These are phyloP conservation scores for Mortierella sp. DNA, from an alignment of 371 early-diverging fungal species.

Conservation along the genomic window DNA sequence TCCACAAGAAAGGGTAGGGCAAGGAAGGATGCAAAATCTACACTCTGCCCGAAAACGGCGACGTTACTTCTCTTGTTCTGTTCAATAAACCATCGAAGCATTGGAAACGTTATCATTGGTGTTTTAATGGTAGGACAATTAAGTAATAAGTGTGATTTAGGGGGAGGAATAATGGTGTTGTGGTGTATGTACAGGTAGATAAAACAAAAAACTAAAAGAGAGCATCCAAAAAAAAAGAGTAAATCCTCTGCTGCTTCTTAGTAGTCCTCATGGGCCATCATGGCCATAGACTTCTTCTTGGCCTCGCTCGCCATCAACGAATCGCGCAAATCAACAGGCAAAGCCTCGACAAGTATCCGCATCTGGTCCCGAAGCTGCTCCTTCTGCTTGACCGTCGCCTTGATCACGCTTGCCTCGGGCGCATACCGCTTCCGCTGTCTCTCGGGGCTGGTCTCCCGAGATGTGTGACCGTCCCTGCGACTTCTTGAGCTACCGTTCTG, in stretches of 20 bases:
- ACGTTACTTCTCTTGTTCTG: neutral
- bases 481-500: neutral
- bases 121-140: neutral
- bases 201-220: neutral
- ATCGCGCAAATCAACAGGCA: conserved; percentile 55
- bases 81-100: no score
- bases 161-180: neutral
- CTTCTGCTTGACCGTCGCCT: conserved; percentile 50
- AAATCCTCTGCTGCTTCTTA: neutral
- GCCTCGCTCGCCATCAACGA: conserved; percentile 49
- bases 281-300: conserved; percentile 37
- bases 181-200: conserved; percentile 11
- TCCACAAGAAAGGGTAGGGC: neutral
- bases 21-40: no score
- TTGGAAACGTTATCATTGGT: no score
- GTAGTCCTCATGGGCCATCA: conserved; percentile 9
- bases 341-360: conserved; percentile 47
- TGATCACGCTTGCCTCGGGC: conserved; percentile 50
- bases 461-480: neutral
- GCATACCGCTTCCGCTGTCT: conserved; percentile 44
- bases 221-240: neutral
- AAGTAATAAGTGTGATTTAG: neutral
- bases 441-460: conserved; percentile 52
- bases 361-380: conserved; percentile 56
- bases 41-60: no score